A percentile compares a stretch with the other conserved stretches of the same genome.
These are phyloP conservation scores for Basidioascus undulatus DNA, from an alignment of 768 basidiomycete genomes.

Conservation along the genomic window DNA sequence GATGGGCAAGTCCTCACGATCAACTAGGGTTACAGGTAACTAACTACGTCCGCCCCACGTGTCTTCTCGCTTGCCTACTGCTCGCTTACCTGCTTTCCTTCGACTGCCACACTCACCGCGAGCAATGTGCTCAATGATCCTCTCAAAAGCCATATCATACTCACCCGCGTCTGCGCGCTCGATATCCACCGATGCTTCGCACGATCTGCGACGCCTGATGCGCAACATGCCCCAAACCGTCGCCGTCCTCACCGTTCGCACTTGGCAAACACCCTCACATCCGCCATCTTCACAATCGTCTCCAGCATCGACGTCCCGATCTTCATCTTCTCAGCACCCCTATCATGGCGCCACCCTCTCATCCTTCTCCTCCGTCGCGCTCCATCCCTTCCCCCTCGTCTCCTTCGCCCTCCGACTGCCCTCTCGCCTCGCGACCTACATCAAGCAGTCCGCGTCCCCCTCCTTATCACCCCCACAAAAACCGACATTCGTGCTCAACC, in stretches of 20 bases:
- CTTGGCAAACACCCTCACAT: neutral
- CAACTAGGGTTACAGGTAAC: too few species aligned
- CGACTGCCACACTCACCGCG: too few species aligned
- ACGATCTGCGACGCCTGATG: conserved; percentile 18
- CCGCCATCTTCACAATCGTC: neutral
- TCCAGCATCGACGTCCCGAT: neutral
- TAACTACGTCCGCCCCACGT: too few species aligned
- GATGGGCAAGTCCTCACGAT: too few species aligned
- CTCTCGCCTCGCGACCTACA: conserved; percentile 44
- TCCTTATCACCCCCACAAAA: too few species aligned
- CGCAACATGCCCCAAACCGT: conserved; percentile 45
- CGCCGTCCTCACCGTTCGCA: conserved; percentile 49
- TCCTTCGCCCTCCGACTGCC: conserved; percentile 75
- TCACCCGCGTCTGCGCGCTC: too few species aligned
- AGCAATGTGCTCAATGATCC: too few species aligned
- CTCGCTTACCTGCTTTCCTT: too few species aligned
- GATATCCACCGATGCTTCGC: too few species aligned
- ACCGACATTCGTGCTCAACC: conserved; percentile 59
- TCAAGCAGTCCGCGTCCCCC: conserved; percentile 22
- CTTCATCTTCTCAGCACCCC: conserved; percentile 4
- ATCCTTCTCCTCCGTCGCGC: conserved; percentile 72
- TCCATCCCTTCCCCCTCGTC: conserved; percentile 69
- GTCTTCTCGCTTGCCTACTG: too few species aligned
- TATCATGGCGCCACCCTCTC: conserved; percentile 85
- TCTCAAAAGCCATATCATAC: too few species aligned